Percentiles rank a stretch among this genome's conserved stretches.
Conservation (phyloP, 768 basidiomycete genomes). For the Sarcodon aspratus region DNA sequence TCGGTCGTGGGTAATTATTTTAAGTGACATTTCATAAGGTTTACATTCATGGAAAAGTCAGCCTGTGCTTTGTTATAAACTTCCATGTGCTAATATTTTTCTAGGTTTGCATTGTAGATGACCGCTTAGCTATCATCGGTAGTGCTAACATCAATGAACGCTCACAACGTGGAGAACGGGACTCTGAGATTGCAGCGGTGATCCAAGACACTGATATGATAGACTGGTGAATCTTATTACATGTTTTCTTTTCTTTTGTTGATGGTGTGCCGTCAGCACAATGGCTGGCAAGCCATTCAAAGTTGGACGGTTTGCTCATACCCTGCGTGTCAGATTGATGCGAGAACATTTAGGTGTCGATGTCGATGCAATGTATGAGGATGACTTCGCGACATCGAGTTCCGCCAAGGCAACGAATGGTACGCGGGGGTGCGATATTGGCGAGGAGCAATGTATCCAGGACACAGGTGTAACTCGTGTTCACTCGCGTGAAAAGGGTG, state of each 20-base stretch:
- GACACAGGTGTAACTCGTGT: conserved; percentile 18
- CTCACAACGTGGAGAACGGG: conserved; percentile 89
- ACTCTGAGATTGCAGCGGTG: conserved; percentile 89
- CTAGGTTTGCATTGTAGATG: conserved; percentile 74
- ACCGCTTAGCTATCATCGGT: conserved; percentile 87
- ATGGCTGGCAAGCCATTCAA: conserved; percentile 94
- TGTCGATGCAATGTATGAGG: conserved; percentile 78
- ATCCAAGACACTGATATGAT: conserved; percentile 97
- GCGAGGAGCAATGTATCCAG: conserved; percentile 40
- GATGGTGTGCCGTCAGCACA: conserved; percentile 32
- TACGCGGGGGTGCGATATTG: conserved; percentile 64
- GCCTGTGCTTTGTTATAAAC: neutral
- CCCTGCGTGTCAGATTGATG: conserved; percentile 89
- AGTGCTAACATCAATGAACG: conserved; percentile 98
- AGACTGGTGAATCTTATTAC: conserved; percentile 46
- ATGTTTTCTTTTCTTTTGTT: neutral
- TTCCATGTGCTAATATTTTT: neutral
- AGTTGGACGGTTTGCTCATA: conserved; percentile 96
- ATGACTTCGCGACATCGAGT: conserved; percentile 48
- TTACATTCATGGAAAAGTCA: conserved; percentile 80
- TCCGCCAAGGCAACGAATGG: conserved; percentile 38
- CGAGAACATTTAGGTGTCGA: conserved; percentile 93
- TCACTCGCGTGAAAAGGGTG: conserved; percentile 22
- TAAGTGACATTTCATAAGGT: conserved; percentile 31
- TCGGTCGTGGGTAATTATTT: neutral